Base-by-base conservation (phyloP, 768 basidiomycete genomes). In the Trichaptum fuscoviolaceum region DNA sequence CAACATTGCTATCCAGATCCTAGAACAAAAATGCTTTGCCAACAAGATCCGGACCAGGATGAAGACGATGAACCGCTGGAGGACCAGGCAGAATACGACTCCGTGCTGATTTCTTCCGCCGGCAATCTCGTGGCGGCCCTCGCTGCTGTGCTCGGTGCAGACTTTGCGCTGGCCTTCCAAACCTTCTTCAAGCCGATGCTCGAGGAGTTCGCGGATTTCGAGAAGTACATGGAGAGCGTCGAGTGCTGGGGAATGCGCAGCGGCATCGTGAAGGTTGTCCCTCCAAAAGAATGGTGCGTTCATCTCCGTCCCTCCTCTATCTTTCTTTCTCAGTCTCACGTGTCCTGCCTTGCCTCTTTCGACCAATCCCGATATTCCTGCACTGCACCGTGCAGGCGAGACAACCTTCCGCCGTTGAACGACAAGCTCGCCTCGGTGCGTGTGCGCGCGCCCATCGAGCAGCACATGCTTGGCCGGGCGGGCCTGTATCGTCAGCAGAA, bases 261-360 rank as follows among this genome's bases (percentile, higher is more conserved):
- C 69, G 97, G 97, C 25, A 96, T 99, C 69, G 90, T 96, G 68
- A 99, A 99, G 78, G 87, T 99, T 69, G 91, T 99, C 67, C 96
- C 96, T 34, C 96, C 96, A 4, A 86, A 87, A 71, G 92, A 96
- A 82, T 99, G 96, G 96, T 93, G 66, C 73, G 91, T 77, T 57
- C 72, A 64, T 58, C 36, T 61, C 68, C 57, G 36, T 63, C 35
- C 27, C 7, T n/a, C n/a, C n/a, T n/a, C n/a, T n/a, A n/a, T 57
- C 57, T 35, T 69, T 64, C 27, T 71, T 62, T 73, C 71, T 63
- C 66, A 57, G 58, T 61, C 26, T 58, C 64, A 57, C 58, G 64
- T 69, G 52, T 65, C 36, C 36, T 20, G 36, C 36, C 69, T 71
- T 36, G 74, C 69, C 67, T 70, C 59, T 52, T 63, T 57, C 62